Base-by-base conservation (phyloP, 2,329 filamentous ascomycete species). In the Colletotrichum chrysophilum region DNA sequence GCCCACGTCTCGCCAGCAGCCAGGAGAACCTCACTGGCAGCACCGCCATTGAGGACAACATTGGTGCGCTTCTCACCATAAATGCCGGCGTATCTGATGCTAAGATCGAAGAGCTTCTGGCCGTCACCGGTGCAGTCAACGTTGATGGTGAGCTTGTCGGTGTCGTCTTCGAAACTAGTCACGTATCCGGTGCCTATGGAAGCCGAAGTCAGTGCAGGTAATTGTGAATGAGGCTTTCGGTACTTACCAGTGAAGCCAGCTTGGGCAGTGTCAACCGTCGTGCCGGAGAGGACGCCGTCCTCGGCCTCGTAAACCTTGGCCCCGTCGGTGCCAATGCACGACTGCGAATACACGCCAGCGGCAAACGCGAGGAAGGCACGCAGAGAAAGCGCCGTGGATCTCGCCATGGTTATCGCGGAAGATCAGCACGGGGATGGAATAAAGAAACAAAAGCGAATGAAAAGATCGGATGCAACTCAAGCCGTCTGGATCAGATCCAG, bases 41-140 rank as follows among this genome's bases (percentile, higher is more conserved):
- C 82, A 8, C 83, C 86, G 69, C 81, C 80, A 77, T 89, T 89
- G 43, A 88, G 83, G 3, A 86, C 80, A 13, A 89, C 80, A 3
- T 82, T 81, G 1, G 87, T 87, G 28, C 82, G 82, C 78, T 89
- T 88, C 70, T 86, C 84, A 70, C 87, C 87, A 70, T 88, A 86
- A 13, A 87, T 85, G 21, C 85, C 87, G 30, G 86, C 87, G 76
- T 87, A 88, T 60, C 85, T 80, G 60, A 89, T 82, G 26, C 78
- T 82, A 5, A 89, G 79, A 75, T 89, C 86, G 77, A 87, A 88
- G 9, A 89, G 83, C 52, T 81, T 81, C 13, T 82, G 78, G 28
- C 72, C 66, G 1, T 77, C 78, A 24, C 78, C 79, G 71, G 82
- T 83, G 65, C 73, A 75, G 66, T 81, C 81, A 48, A 89, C 76